Conservation (phyloP, 441 rosid species). For the Adansonia gregorii region DNA sequence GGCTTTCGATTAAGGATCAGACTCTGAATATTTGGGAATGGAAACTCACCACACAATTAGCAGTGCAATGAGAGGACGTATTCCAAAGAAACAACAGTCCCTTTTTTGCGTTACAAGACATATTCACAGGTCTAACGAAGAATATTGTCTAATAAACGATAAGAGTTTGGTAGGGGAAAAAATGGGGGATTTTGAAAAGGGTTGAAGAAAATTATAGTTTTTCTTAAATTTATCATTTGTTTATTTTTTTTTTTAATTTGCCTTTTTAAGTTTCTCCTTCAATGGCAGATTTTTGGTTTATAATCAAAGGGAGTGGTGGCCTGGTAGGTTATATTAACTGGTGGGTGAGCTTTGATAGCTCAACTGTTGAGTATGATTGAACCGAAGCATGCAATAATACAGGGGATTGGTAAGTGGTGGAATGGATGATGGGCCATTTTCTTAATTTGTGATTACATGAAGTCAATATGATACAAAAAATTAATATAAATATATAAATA, state of each 20-base stretch:
- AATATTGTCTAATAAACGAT: not conserved
- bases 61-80: conserved; percentile 14
- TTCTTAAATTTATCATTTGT: not conserved
- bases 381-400: not conserved
- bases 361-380: conserved; percentile 12
- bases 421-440: conserved; percentile 5
- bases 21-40: conserved; percentile 17
- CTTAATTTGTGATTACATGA: too few species aligned
- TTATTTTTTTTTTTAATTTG: not conserved
- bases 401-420: conserved; percentile 14
- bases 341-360: conserved; percentile 28
- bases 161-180: not conserved
- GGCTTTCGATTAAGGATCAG: conserved; percentile 16
- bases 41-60: not conserved
- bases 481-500: too few species aligned
- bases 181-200: not conserved
- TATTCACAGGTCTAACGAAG: not conserved
- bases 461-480: too few species aligned
- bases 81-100: not conserved
- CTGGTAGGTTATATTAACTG: not conserved
- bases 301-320: not conserved
- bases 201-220: not conserved
- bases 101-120: conserved; percentile 19
- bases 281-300: not conserved
- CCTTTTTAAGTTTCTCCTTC: not conserved